Base-by-base conservation (phyloP, 2,329 filamentous ascomycete species). In the Cladosporium oxysporum region DNA sequence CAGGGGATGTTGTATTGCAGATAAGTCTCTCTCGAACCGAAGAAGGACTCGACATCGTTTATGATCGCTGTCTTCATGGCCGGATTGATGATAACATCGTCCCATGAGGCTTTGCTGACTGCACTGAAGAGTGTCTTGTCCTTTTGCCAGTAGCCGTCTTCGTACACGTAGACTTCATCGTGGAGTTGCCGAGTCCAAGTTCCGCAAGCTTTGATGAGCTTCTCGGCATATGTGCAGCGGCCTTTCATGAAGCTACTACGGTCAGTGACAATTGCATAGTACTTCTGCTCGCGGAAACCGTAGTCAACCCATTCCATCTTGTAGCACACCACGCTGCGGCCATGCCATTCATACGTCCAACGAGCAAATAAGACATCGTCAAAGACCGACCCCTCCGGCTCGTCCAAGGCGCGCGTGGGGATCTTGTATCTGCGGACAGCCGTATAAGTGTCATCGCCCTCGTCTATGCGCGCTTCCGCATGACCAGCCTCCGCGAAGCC, bases 11-110 rank as follows among this genome's bases (percentile, higher is more conserved):
- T 76, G 26, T 81, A 77, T 29, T 79, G 73, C 14, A 75, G 70
- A 69, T 83, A 83, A 2, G 79, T 69, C 4, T 76, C 73, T 57
- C 71, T 70, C 41, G 70, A 73, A 29, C 74, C 71, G 70, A 79
- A 81, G 72, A 82, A 82, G 14, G 77, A 79, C 49, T 75, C 71
- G 6, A 77, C 75, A 10, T 77, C 78, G n/a, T 75, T 70, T 2
- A 76, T 76, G 21, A 82, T 71, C 23, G 78, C 78, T 53, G 77
- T 76, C 71, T 83, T 82, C 75, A 79, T 76, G 29, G 72, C 71
- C 28, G 77, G 74, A 65, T 82, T 79, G 11, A 83, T 72, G 55
- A 83, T 82, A n/a, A 83, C 80, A 55, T 82, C 78, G 26, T 80
- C 76, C 80, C 80, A 83, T n/a, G 68, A 73, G 6, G 78, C 73